These are phyloP conservation scores for Ceratocystis albifundus DNA, from an alignment of 2,329 filamentous ascomycete genomes.

Conservation along the genomic window DNA sequence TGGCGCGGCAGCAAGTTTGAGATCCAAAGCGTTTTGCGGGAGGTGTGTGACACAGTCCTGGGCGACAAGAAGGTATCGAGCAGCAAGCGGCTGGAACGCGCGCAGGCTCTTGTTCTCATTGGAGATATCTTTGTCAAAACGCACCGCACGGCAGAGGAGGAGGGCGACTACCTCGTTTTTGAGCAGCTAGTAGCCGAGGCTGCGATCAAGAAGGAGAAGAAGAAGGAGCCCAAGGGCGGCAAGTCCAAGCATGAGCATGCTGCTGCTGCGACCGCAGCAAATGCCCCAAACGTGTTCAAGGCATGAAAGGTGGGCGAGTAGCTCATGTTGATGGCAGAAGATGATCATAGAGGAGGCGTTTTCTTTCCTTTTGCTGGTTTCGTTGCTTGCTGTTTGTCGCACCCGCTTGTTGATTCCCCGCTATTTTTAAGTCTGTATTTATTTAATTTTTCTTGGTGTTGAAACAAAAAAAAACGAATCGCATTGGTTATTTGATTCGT, in stretches of 20 bases:
- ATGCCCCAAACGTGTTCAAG: slow-evolving; percentile 26
- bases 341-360: slow-evolving; percentile 1
- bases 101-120: slow-evolving; percentile 76
- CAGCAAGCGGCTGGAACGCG: slow-evolving; percentile 78
- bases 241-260: slow-evolving; percentile 36
- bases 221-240: slow-evolving; percentile 45
- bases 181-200: slow-evolving; percentile 96
- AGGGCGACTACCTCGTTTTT: slow-evolving; percentile 97
- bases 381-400: neutral
- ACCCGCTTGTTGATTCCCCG: neutral
- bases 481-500: too few species aligned
- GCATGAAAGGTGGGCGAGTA: slow-evolving; percentile 18
- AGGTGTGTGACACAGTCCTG: slow-evolving; percentile 83
- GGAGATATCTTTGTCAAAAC: slow-evolving; percentile 87
- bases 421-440: neutral
- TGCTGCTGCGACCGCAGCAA: slow-evolving; percentile 24
- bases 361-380: neutral
- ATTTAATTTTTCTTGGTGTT: neutral
- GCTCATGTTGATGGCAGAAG: too few species aligned
- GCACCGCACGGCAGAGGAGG: slow-evolving; percentile 80
- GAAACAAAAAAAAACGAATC: neutral
- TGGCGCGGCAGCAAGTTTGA: slow-evolving; percentile 97
- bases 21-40: slow-evolving; percentile 88
- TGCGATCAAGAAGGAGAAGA: slow-evolving; percentile 80
- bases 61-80: slow-evolving; percentile 67